Evolutionary conservation across 2,329 filamentous ascomycete species (phyloP), one percentile per base, ranked within the genome.

Genomic region (Hymenotorrendiella dingleyae): DNA sequence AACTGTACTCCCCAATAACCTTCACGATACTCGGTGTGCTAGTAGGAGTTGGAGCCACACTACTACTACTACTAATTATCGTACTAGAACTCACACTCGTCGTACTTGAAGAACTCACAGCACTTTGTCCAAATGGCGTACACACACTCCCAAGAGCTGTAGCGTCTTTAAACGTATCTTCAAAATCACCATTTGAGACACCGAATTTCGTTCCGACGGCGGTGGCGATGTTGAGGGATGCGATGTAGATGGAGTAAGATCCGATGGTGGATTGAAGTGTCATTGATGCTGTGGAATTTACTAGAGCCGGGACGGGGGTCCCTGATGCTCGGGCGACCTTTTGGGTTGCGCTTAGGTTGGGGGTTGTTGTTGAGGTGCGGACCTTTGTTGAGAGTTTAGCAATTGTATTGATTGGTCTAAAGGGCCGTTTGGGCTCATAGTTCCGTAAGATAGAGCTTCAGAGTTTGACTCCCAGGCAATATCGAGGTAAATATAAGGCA

Each of bases 81-180:
- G 23, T 38, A 11, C 23, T 27, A 7, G 36, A 24, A 19, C 14
- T 2, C 16, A 16, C 12, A 9, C n/a, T 27, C 6, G 9, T 38
- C 14, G 23, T 27, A 17, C 36, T 38, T 14, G 36, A 42, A 8
- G 17, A 32, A 26, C 41, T 42, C 4, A 28, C 40, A 22, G 30
- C 39, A 4, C 27, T 33, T 20, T 44, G 41, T 11, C 24, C 26
- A 8, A 40, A 16, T 5, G 56, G 21, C 4, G 52, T 52, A 47
- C 74, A 78, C 2, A 63, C 67, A 7, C 65, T 68, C 3, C 64
- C 66, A 10, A 78, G 50, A 8, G 63, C 62, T 20, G 64, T 63
- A 12, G 67, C 67, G 20, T 67, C 62, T 52, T 73, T 76, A 61
- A 77, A 78, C 34, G 61, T 61, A 47, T 76, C 73, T 4, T 60